Percentiles rank a stretch among this genome's conserved stretches.
phyloP scores from a whole-genome alignment of 164 flowering plant genomes.

The Umbellularia californica region DNA sequence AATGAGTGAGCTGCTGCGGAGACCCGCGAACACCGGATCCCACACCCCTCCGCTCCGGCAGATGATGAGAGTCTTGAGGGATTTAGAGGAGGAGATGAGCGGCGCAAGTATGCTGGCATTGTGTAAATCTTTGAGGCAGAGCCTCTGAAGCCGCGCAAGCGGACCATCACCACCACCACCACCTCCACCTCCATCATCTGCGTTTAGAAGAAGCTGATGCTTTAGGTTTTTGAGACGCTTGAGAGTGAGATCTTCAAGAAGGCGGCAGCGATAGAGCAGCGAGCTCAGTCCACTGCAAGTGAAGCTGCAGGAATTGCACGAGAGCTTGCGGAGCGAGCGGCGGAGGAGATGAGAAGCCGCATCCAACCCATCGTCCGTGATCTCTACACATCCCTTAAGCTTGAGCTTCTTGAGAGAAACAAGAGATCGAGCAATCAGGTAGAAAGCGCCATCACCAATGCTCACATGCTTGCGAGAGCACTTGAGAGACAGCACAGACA shows the following conservation, averaged over 20 bases:
- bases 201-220: constrained; percentile 7
- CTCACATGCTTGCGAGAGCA: constrained; percentile 22
- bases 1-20: not conserved
- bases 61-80: constrained; percentile 15
- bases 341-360: constrained; percentile 16
- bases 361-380: constrained; percentile 23
- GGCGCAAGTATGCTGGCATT: constrained; percentile 25
- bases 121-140: constrained; percentile 31
- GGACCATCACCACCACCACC: not conserved
- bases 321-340: constrained; percentile 21
- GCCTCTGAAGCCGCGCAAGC: constrained; percentile 10
- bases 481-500: constrained; percentile 24
- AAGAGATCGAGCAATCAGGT: constrained; percentile 11
- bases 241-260: constrained; percentile 23
- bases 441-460: constrained; percentile 16
- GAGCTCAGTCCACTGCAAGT: constrained; percentile 18
- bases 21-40: constrained; percentile 17
- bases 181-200: not conserved
- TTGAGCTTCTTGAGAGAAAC: constrained; percentile 22
- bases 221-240: constrained; percentile 27
- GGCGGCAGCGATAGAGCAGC: constrained; percentile 19
- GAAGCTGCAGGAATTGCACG: constrained; percentile 24
- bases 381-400: constrained; percentile 26
- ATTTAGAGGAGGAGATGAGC: constrained; percentile 13
- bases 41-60: constrained; percentile 26